These are phyloP conservation scores for Cryptococcus sp. DNA, from an alignment of 1,284 basidiomycete genomes.

Conservation along the genomic window DNA sequence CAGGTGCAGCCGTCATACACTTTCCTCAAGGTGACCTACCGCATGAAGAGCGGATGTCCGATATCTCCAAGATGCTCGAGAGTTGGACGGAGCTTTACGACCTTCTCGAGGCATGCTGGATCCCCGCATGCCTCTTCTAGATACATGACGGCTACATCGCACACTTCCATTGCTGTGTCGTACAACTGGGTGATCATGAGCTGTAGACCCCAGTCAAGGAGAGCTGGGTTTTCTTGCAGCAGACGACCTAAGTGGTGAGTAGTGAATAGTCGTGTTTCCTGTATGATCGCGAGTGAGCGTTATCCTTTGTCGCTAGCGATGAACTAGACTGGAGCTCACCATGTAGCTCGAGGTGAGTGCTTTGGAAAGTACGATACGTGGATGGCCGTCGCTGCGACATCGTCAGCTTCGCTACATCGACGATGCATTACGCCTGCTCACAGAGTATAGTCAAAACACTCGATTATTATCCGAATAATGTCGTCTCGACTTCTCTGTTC, in stretches of 20 bases:
- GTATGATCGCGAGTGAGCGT: background rate
- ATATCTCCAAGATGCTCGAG: conserved; percentile 93
- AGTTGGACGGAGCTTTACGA: conserved; percentile 91
- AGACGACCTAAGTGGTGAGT: conserved; percentile 84
- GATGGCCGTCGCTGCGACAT: conserved; percentile 75
- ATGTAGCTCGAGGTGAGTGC: conserved; percentile 89
- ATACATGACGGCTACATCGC: conserved; percentile 82
- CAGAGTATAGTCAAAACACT: conserved; percentile 88
- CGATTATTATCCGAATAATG: conserved; percentile 84
- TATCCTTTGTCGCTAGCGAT: background rate
- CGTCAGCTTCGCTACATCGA: background rate
- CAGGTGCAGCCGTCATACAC: background rate
- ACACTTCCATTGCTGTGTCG: conserved; percentile 85
- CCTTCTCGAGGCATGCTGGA: conserved; percentile 77
- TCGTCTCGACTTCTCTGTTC: conserved; percentile 89
- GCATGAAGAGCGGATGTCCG: conserved; percentile 81
- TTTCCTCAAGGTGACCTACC: conserved; percentile 58
- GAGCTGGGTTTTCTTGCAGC: conserved; percentile 57
- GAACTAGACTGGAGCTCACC: conserved; percentile 52
- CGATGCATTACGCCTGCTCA: conserved; percentile 52
- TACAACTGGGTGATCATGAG: conserved; percentile 93
- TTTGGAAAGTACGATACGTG: conserved; percentile 87
- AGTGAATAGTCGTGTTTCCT: conserved; percentile 86
- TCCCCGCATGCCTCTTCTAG: conserved; percentile 87
- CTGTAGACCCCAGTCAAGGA: conserved; percentile 77